Conservation (phyloP, 2,329 filamentous ascomycete species). For the Colletotrichum tanaceti region DNA sequence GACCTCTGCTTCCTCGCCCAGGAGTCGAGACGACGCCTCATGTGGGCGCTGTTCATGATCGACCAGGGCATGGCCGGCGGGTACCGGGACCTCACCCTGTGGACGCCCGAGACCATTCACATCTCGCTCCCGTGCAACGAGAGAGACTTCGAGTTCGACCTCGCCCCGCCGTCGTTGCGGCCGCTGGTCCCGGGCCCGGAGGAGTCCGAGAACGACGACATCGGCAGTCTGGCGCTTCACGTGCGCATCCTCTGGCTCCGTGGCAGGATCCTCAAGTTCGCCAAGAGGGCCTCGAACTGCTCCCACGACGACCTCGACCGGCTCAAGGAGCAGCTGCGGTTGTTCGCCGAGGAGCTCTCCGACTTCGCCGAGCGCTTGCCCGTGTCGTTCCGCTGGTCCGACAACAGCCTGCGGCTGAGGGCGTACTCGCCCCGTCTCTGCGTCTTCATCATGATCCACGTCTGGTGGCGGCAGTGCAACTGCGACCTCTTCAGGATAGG, state of each 20-base stretch:
- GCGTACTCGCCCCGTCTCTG: slow-evolving; percentile 68
- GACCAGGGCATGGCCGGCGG: slow-evolving; percentile 61
- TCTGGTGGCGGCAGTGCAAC: slow-evolving; percentile 70
- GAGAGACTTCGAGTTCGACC: slow-evolving; percentile 61
- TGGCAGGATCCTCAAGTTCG: slow-evolving; percentile 65
- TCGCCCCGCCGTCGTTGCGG: slow-evolving; percentile 64
- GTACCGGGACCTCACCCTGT: slow-evolving; percentile 59
- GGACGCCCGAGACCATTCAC: slow-evolving; percentile 56
- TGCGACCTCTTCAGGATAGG: slow-evolving; percentile 67
- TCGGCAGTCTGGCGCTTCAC: slow-evolving; percentile 67
- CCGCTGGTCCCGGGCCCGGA: slow-evolving; percentile 59
- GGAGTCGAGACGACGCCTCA: slow-evolving; percentile 57
- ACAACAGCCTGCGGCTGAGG: slow-evolving; percentile 65
- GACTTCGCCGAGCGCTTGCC: slow-evolving; percentile 66
- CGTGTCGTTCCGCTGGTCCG: slow-evolving; percentile 67
- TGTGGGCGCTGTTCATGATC: slow-evolving; percentile 63
- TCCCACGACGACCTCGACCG: slow-evolving; percentile 49
- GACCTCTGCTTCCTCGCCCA: slow-evolving; percentile 57
- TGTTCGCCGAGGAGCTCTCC: slow-evolving; percentile 61
- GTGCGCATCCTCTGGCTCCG: slow-evolving; percentile 67
- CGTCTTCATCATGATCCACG: slow-evolving; percentile 69
- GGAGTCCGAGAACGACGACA: slow-evolving; percentile 62
- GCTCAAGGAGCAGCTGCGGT: slow-evolving; percentile 58
- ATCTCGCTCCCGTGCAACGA: slow-evolving; percentile 63
- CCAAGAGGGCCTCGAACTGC: slow-evolving; percentile 57